A percentile compares a stretch with the other conserved stretches of the same genome.
These are phyloP conservation scores for Musa itinerans DNA, from an alignment of 176 grass and related monocot species.

Conservation along the genomic window DNA sequence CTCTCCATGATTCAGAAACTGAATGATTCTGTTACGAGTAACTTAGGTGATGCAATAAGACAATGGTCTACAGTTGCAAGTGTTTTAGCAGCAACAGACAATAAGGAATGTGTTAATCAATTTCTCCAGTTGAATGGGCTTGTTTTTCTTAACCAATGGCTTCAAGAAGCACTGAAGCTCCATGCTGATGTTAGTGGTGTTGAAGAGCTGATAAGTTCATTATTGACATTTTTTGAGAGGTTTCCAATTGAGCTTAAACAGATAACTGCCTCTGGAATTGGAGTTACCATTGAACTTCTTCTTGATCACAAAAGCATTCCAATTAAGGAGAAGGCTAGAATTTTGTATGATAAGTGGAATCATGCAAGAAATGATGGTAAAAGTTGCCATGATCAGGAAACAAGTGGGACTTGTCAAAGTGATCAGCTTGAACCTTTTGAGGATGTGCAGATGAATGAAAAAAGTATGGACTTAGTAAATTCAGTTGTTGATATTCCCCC, in stretches of 20 bases:
- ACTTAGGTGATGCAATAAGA: constrained; percentile 39
- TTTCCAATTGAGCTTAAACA: constrained; percentile 30
- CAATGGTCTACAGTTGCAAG: constrained; percentile 36
- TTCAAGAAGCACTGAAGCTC: constrained; percentile 45
- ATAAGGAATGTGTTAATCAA: constrained; percentile 45
- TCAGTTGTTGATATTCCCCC: background rate
- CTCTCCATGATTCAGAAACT: constrained; percentile 46
- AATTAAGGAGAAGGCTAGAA: constrained; percentile 46
- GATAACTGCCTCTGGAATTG: constrained; percentile 28
- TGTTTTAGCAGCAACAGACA: constrained; percentile 32
- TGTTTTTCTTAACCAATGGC: constrained; percentile 51
- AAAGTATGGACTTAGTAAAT: background rate
- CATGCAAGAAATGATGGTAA: constrained; percentile 4
- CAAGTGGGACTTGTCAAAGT: constrained; percentile 1
- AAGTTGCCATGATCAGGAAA: constrained; percentile 8
- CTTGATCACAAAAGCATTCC: constrained; percentile 25
- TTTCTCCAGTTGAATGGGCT: constrained; percentile 53
- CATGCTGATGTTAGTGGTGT: constrained; percentile 14
- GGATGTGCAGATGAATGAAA: background rate
- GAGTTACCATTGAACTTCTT: constrained; percentile 33
- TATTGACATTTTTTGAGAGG: constrained; percentile 37
- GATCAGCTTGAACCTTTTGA: constrained; percentile 9
- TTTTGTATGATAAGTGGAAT: constrained; percentile 40
- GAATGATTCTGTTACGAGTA: constrained; percentile 16
- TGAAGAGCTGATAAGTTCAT: constrained; percentile 32